Evolutionary conservation across 2,329 filamentous ascomycete species (phyloP).

Genomic region (Penicillium sp.): DNA sequence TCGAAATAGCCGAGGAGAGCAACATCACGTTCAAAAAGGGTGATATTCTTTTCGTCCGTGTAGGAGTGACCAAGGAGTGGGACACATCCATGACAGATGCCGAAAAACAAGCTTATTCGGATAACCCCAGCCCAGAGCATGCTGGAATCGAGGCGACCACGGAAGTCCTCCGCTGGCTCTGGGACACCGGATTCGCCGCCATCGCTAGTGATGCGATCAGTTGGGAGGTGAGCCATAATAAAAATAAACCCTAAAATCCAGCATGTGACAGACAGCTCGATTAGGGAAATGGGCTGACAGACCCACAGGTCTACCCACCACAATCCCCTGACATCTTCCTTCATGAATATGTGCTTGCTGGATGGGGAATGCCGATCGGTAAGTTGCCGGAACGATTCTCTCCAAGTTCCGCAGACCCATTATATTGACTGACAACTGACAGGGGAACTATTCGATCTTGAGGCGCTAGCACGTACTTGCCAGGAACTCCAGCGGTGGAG

Average conservation of each 20-base stretch:
- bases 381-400: constrained; percentile 22
- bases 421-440: constrained; percentile 15
- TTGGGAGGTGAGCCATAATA: constrained; percentile 47
- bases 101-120: constrained; percentile 30
- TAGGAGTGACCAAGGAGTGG: constrained; percentile 43
- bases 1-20: constrained; percentile 42
- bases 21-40: constrained; percentile 48
- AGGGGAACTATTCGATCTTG: constrained; percentile 49
- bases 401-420: not conserved
- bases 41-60: constrained; percentile 54
- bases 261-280: not conserved
- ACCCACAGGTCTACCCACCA: constrained; percentile 41
- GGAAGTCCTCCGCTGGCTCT: constrained; percentile 56
- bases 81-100: constrained; percentile 37
- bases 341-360: constrained; percentile 51
- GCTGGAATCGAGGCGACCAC: constrained; percentile 51
- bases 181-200: constrained; percentile 57
- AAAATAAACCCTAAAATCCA: not conserved
- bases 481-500: constrained; percentile 42
- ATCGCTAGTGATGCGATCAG: constrained; percentile 57
- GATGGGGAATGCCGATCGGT: constrained; percentile 52
- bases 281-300: constrained; percentile 2
- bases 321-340: constrained; percentile 39
- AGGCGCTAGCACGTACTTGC: constrained; percentile 39
- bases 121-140: constrained; percentile 41